phyloP scores from a whole-genome alignment of 2,329 filamentous ascomycete species.

The Fusarium paranaense region DNA sequence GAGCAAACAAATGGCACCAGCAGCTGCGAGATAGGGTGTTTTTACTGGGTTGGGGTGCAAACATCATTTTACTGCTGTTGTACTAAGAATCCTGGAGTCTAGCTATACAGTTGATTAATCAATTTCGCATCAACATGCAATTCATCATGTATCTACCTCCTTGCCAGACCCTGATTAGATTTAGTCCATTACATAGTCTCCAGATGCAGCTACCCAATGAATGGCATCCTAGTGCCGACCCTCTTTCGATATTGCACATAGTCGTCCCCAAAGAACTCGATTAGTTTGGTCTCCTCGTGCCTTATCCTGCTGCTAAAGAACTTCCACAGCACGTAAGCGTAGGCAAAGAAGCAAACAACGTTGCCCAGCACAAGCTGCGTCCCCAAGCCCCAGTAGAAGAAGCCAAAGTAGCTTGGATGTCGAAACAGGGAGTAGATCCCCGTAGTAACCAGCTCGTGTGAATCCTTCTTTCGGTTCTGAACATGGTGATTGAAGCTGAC shows the following conservation, averaged over 20 bases:
- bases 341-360: conserved; percentile 78
- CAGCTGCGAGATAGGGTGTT: conserved; percentile 9
- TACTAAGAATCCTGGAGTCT: conserved; percentile 4
- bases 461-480: conserved; percentile 74
- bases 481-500: conserved; percentile 93
- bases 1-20: conserved; percentile 56
- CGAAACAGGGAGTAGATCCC: conserved; percentile 82
- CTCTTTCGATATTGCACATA: conserved; percentile 79
- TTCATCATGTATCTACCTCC: background rate
- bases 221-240: conserved; percentile 84
- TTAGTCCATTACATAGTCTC: background rate
- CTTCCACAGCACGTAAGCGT: conserved; percentile 80
- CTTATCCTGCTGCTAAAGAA: conserved; percentile 84
- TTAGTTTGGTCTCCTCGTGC: conserved; percentile 81
- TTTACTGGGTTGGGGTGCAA: background rate
- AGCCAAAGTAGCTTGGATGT: conserved; percentile 96
- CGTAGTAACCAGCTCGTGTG: conserved; percentile 83
- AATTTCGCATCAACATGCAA: conserved; percentile 2
- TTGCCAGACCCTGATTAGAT: background rate
- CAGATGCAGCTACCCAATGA: conserved; percentile 53
- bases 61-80: conserved; percentile 4
- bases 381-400: conserved; percentile 98
- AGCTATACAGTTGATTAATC: conserved; percentile 7
- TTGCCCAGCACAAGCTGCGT: conserved; percentile 94
- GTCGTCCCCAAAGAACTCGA: conserved; percentile 85